Conservation (phyloP, 1,139 yeast species). For the Taphrina flavorubra region DNA sequence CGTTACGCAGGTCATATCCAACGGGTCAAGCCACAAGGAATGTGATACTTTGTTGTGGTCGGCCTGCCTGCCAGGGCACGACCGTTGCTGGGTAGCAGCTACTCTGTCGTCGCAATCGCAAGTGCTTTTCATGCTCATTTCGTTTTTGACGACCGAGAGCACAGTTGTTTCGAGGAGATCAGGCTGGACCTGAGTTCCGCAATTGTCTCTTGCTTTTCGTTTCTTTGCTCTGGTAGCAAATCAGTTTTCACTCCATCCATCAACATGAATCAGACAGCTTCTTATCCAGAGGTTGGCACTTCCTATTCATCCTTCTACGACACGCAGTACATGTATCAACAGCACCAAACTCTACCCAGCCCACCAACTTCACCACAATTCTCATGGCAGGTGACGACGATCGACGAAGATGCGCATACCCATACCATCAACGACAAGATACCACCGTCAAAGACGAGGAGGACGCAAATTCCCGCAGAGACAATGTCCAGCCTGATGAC, state of each 20-base stretch:
- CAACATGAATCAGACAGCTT: conserved; percentile 2
- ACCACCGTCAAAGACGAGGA: conserved; percentile 33
- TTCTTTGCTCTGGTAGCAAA: conserved; percentile 36
- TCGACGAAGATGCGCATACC: conserved; percentile 38
- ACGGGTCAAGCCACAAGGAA: conserved; percentile 3
- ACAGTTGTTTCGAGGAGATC: conserved; percentile 5
- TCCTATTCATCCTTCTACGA: conserved; percentile 32
- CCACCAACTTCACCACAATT: conserved; percentile 38
- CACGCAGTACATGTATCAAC: conserved; percentile 35
- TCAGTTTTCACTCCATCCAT: not conserved
- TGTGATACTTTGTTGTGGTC: not conserved
- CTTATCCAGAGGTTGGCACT: conserved; percentile 26
- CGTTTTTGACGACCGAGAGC: not conserved
- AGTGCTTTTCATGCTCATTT: conserved; percentile 4
- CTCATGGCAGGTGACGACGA: conserved; percentile 38
- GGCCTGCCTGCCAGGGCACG: not conserved
- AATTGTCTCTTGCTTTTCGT: conserved; percentile 12
- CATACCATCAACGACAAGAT: conserved; percentile 26
- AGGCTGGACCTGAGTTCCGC: conserved; percentile 28
- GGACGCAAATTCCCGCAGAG: conserved; percentile 43
- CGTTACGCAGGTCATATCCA: conserved; percentile 12
- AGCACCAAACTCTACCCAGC: conserved; percentile 31
- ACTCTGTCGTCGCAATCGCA: conserved; percentile 2
- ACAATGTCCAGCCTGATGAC: conserved; percentile 43
- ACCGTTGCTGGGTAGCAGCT: conserved; percentile 13